phyloP scores from a whole-genome alignment of 108 stramenopile genomes.

The Skeletonema grethae region DNA sequence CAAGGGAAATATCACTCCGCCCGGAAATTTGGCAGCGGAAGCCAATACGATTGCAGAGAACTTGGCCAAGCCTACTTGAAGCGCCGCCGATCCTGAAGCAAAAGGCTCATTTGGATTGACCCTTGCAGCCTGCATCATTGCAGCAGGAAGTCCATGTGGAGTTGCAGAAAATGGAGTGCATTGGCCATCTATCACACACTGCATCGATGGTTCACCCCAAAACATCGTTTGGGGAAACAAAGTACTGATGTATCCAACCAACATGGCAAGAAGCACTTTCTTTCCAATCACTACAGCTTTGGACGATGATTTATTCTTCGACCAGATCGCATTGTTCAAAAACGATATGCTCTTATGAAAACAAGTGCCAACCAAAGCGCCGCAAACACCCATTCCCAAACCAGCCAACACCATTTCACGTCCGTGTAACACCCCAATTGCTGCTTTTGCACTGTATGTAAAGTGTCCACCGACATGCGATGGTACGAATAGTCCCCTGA shows the following conservation, averaged over 20 bases:
- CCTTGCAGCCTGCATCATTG: conserved; percentile 42
- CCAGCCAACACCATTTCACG: conserved; percentile 37
- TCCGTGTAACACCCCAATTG: conserved; percentile 34
- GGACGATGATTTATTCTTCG: background rate
- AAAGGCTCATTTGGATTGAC: conserved; percentile 59
- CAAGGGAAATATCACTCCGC: conserved; percentile 51
- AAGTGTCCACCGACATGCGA: conserved; percentile 63
- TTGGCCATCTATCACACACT: conserved; percentile 48
- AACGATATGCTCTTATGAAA: conserved; percentile 53
- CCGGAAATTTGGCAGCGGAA: conserved; percentile 36
- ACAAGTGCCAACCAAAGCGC: conserved; percentile 55
- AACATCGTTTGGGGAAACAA: conserved; percentile 53
- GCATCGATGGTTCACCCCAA: conserved; percentile 52
- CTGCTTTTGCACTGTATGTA: conserved; percentile 41
- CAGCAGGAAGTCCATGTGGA: conserved; percentile 42
- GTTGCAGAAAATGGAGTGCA: conserved; percentile 58
- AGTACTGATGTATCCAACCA: conserved; percentile 33
- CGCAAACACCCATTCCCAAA: conserved; percentile 48
- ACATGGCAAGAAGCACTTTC: conserved; percentile 47
- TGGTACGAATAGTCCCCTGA: conserved; percentile 39
- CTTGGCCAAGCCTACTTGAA: conserved; percentile 64
- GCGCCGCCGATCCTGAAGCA: conserved; percentile 35
- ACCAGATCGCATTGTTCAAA: conserved; percentile 47
- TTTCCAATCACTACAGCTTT: conserved; percentile 31
- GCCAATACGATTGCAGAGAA: conserved; percentile 62